Percentiles rank a stretch among this genome's conserved stretches.
phyloP scores from a whole-genome alignment of 2,329 filamentous ascomycete genomes.

The Furcasterigmium furcatum region DNA sequence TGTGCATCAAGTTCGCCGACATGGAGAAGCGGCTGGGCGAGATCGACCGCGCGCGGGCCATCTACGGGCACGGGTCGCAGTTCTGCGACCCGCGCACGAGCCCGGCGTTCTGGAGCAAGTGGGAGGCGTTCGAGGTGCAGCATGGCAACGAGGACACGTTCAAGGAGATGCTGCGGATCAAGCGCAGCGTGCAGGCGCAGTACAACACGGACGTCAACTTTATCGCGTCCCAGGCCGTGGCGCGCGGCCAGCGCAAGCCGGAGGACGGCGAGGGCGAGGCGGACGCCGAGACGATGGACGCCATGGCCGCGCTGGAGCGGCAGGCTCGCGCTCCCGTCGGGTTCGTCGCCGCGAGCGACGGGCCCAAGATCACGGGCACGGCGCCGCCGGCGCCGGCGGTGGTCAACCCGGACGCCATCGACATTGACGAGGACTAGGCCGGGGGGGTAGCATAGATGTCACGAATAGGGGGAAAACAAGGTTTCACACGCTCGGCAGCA shows the following conservation, averaged over 20 bases:
- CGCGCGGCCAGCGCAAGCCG: conserved; percentile 66
- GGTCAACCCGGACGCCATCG: conserved; percentile 82
- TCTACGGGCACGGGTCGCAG: conserved; percentile 94
- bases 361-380: conserved; percentile 56
- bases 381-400: conserved; percentile 38
- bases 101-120: conserved; percentile 89
- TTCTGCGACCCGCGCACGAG: conserved; percentile 95
- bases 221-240: conserved; percentile 92
- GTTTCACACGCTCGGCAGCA: neutral
- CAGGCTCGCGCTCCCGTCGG: conserved; percentile 85
- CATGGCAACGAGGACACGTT: conserved; percentile 99
- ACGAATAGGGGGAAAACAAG: neutral
- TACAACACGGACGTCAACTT: conserved; percentile 99
- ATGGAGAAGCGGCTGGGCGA: conserved; percentile 91
- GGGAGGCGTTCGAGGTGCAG: conserved; percentile 95
- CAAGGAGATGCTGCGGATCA: conserved; percentile 98
- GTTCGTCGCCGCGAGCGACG: conserved; percentile 84
- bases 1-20: conserved; percentile 98
- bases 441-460: neutral
- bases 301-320: conserved; percentile 85
- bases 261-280: conserved; percentile 36
- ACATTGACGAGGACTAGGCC: conserved; percentile 72
- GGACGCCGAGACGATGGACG: conserved; percentile 60
- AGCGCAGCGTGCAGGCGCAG: conserved; percentile 93
- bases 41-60: conserved; percentile 90